Evolutionary conservation across 1,284 basidiomycete species (phyloP).

Genomic region (Rhizoctonia solani): DNA sequence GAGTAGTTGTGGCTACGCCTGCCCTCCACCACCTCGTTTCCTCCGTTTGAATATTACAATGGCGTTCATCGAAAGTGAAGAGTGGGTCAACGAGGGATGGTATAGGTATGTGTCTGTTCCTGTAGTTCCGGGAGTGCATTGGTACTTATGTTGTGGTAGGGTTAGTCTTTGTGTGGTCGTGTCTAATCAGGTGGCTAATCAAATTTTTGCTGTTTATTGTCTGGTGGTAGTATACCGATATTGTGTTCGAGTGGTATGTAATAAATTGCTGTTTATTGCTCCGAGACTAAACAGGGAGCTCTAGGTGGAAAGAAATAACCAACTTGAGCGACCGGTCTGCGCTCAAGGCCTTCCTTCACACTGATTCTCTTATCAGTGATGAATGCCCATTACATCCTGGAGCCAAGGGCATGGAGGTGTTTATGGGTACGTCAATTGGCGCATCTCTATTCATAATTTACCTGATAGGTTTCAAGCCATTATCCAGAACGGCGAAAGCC

Average conservation of each 20-base stretch:
- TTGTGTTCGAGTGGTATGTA: constrained; percentile 39
- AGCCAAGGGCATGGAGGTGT: constrained; percentile 62
- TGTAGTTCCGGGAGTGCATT: neutral
- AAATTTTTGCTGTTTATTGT: neutral
- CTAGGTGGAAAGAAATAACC: constrained; percentile 53
- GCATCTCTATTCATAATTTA: constrained; percentile 6
- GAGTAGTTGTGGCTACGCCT: constrained; percentile 25
- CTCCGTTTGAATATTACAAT: neutral
- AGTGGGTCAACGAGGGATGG: constrained; percentile 13
- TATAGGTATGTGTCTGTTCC: neutral
- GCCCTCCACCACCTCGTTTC: constrained; percentile 6
- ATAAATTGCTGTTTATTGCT: neutral
- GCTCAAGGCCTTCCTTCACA: constrained; percentile 69
- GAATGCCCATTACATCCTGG: constrained; percentile 52
- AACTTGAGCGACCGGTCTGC: constrained; percentile 59
- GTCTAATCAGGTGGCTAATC: constrained; percentile 20
- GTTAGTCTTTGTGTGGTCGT: constrained; percentile 16
- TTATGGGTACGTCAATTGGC: constrained; percentile 57
- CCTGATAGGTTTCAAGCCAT: constrained; percentile 52
- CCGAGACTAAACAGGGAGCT: neutral
- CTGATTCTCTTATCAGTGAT: constrained; percentile 71
- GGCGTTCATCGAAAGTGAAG: neutral
- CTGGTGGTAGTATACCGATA: constrained; percentile 34
- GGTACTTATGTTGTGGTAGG: neutral
- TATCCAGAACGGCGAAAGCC: constrained; percentile 65